These are phyloP conservation scores for Fusarium subtropicale DNA, from an alignment of 2,329 filamentous ascomycete genomes.

Conservation along the genomic window DNA sequence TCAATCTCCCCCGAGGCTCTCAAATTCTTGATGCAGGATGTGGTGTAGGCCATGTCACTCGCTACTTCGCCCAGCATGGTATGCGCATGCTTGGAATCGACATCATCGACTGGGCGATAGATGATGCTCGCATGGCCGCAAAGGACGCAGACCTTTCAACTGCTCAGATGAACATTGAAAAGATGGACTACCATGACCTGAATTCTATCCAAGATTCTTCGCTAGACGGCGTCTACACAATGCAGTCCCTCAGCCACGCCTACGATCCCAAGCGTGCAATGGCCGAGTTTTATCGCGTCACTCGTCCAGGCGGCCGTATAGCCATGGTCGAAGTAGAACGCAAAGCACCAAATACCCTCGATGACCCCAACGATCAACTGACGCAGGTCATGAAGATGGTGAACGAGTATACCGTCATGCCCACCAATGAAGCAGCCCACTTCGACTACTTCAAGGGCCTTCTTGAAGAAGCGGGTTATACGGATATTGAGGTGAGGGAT, in stretches of 20 bases:
- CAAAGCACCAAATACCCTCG: not conserved
- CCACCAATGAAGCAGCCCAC: not conserved
- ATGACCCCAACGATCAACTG: not conserved
- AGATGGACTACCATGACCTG: slow-evolving; percentile 3
- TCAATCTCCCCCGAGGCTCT: not conserved
- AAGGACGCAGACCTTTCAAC: not conserved
- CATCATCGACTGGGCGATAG: not conserved
- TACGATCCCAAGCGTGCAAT: not conserved
- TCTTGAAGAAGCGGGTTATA: not conserved
- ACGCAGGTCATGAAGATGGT: not conserved
- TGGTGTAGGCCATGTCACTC: not conserved
- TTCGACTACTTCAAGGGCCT: not conserved
- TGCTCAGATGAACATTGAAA: not conserved
- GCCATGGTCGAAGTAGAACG: slow-evolving; percentile 1
- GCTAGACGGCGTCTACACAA: not conserved
- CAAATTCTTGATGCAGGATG: slow-evolving; percentile 7
- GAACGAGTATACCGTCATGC: not conserved
- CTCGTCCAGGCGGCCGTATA: not conserved
- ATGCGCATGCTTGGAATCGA: slow-evolving; percentile 2
- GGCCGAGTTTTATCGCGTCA: not conserved
- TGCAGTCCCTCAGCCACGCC: not conserved
- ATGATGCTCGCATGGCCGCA: not conserved
- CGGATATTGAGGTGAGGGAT: not conserved
- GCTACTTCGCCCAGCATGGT: not conserved
- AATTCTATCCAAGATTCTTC: not conserved